Evolutionary conservation across 108 stramenopile species (phyloP).

Genomic region (Cylindrotheca closterium): DNA sequence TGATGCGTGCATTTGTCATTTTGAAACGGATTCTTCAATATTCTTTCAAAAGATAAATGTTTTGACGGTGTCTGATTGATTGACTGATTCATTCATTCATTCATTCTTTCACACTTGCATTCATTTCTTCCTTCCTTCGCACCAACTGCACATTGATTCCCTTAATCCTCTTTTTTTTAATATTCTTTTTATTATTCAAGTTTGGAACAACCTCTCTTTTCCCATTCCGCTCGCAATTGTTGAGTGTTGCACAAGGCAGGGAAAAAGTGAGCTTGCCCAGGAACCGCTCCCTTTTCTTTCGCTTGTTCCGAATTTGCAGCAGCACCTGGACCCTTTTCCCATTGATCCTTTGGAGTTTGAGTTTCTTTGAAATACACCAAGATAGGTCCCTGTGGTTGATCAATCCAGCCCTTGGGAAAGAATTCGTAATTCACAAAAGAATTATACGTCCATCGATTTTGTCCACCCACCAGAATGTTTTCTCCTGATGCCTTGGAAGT

Average conservation of each 20-base stretch:
- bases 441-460: constrained; percentile 66
- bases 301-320: constrained; percentile 45
- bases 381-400: constrained; percentile 59
- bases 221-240: constrained; percentile 62
- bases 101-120: too few relatives aligned
- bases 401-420: constrained; percentile 61
- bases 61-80: too few relatives aligned
- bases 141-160: too few relatives aligned
- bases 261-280: constrained; percentile 68
- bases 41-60: too few relatives aligned
- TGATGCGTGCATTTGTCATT: too few relatives aligned
- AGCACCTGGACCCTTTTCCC: constrained; percentile 59
- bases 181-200: constrained; percentile 6
- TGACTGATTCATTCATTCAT: too few relatives aligned
- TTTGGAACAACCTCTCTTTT: constrained; percentile 53
- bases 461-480: constrained; percentile 77
- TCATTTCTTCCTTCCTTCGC: too few relatives aligned
- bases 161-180: not conserved
- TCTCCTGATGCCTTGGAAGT: constrained; percentile 45
- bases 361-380: constrained; percentile 86
- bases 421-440: constrained; percentile 81
- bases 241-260: constrained; percentile 61
- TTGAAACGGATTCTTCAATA: too few relatives aligned
- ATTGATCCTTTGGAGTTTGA: constrained; percentile 59
- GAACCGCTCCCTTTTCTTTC: constrained; percentile 26